These are phyloP conservation scores for Plantago ovata DNA, from an alignment of 257 asterid genomes.

Conservation along the genomic window DNA sequence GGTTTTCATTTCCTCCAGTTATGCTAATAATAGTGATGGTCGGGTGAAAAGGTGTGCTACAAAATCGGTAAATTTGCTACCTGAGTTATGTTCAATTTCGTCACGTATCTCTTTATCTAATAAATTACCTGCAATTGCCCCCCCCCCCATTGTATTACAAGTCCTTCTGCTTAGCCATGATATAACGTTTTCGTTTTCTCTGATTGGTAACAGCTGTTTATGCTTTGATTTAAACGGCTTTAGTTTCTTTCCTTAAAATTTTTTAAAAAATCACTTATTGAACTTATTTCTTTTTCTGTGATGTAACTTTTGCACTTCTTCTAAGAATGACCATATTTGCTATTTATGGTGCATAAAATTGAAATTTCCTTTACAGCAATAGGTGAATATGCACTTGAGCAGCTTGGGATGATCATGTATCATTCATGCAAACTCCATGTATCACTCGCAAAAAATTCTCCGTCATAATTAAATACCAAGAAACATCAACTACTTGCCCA, in stretches of 20 bases:
- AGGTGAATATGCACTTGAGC: slow-evolving; percentile 4
- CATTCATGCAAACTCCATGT: too few relatives aligned
- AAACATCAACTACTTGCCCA: too few relatives aligned
- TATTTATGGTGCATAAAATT: slow-evolving; percentile 1
- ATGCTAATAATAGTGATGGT: slow-evolving; percentile 44
- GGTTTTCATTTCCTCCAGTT: slow-evolving; percentile 38
- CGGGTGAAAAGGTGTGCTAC: slow-evolving; percentile 31
- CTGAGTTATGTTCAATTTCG: slow-evolving; percentile 10
- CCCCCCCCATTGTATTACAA: too few relatives aligned
- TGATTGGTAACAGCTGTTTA: too few relatives aligned
- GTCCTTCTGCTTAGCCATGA: background rate
- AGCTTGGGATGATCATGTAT: background rate
- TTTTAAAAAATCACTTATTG: too few relatives aligned
- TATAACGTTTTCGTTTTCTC: too few relatives aligned
- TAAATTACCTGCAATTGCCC: background rate
- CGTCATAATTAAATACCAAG: too few relatives aligned
- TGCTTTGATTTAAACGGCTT: background rate
- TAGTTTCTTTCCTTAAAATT: background rate
- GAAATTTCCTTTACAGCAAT: background rate
- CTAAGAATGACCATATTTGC: background rate
- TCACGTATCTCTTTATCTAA: background rate
- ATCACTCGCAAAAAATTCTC: too few relatives aligned
- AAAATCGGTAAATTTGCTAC: slow-evolving; percentile 57
- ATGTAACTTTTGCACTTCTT: background rate
- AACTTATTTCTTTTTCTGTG: background rate